A percentile compares a stretch with the other conserved stretches of the same genome.
These are phyloP conservation scores for Coemansia erecta DNA, from an alignment of 192 early-diverging fungal genomes.

Conservation along the genomic window DNA sequence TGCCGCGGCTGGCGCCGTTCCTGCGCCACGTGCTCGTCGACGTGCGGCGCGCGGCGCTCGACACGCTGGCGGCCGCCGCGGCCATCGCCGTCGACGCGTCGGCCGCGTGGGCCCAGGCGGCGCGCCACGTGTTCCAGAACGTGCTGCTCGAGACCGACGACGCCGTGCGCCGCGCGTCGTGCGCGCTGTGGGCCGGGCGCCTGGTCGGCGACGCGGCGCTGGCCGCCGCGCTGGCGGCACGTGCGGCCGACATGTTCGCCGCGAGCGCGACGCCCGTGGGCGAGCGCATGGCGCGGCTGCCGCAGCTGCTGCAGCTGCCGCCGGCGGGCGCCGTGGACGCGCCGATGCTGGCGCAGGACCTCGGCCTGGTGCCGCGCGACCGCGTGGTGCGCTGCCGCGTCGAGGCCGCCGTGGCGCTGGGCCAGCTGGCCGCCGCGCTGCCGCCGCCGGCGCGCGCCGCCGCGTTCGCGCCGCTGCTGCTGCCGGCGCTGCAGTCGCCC, in stretches of 20 bases:
- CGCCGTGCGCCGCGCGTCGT: conserved; percentile 26
- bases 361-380: conserved; percentile 74
- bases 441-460: conserved; percentile 49
- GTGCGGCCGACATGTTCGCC: conserved; percentile 56
- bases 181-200: conserved; percentile 66
- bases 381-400: conserved; percentile 81
- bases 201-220: conserved; percentile 10
- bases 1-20: conserved; percentile 92
- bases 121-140: conserved; percentile 88
- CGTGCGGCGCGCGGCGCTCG: conserved; percentile 81
- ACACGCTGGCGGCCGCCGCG: conserved; percentile 72
- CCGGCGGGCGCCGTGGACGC: conserved; percentile 72
- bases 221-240: too few species aligned
- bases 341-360: conserved; percentile 89
- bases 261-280: conserved; percentile 86
- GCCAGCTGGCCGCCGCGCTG: conserved; percentile 66
- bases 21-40: conserved; percentile 86
- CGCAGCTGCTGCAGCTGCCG: conserved; percentile 27
- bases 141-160: conserved; percentile 82
- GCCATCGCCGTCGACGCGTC: conserved; percentile 47
- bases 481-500: conserved; percentile 62
- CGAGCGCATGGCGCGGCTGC: conserved; percentile 60
- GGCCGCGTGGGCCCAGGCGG: conserved; percentile 21
- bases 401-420: conserved; percentile 74
- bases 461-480: conserved; percentile 57